A percentile compares a stretch with the other conserved stretches of the same genome.
phyloP scores from a whole-genome alignment of 1,284 basidiomycete genomes.

The Trametes polyzona region DNA sequence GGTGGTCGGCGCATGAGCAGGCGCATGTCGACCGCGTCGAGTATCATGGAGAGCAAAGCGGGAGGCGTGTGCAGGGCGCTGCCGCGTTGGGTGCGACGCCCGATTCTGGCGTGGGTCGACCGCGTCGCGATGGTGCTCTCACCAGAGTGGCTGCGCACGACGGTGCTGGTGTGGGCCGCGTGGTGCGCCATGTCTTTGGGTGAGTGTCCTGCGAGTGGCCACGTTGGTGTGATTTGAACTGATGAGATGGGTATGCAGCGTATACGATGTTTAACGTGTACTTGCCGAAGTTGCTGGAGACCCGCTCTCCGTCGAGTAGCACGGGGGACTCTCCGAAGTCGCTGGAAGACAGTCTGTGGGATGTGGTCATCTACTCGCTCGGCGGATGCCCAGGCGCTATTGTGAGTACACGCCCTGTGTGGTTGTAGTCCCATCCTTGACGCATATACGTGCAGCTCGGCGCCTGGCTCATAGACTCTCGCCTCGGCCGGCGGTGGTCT shows the following conservation, averaged over 20 bases:
- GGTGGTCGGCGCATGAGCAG: conserved; percentile 6
- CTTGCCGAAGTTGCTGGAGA: conserved; percentile 88
- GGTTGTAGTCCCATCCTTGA: neutral
- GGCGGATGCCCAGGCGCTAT: conserved; percentile 89
- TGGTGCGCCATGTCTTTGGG: conserved; percentile 86
- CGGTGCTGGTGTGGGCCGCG: conserved; percentile 81
- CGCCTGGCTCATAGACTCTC: conserved; percentile 85
- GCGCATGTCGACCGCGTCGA: conserved; percentile 35
- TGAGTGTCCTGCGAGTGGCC: conserved; percentile 41
- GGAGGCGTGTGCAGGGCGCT: conserved; percentile 40
- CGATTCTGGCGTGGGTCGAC: conserved; percentile 68
- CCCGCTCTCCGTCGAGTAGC: conserved; percentile 38
- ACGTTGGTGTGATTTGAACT: conserved; percentile 1
- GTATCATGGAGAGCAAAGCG: conserved; percentile 46
- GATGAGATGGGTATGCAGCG: conserved; percentile 48
- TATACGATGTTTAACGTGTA: conserved; percentile 98
- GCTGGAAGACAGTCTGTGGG: conserved; percentile 75
- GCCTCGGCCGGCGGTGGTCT: conserved; percentile 77
- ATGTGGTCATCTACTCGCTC: conserved; percentile 81
- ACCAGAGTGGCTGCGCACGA: conserved; percentile 84
- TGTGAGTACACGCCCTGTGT: conserved; percentile 47
- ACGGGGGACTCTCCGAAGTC: conserved; percentile 43
- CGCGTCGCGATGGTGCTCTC: conserved; percentile 78
- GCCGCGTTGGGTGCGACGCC: conserved; percentile 52
- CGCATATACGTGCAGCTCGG: conserved; percentile 62